Conservation (phyloP, 352 stramenopile genomes). For the Phytophthora pseudosyringae region DNA sequence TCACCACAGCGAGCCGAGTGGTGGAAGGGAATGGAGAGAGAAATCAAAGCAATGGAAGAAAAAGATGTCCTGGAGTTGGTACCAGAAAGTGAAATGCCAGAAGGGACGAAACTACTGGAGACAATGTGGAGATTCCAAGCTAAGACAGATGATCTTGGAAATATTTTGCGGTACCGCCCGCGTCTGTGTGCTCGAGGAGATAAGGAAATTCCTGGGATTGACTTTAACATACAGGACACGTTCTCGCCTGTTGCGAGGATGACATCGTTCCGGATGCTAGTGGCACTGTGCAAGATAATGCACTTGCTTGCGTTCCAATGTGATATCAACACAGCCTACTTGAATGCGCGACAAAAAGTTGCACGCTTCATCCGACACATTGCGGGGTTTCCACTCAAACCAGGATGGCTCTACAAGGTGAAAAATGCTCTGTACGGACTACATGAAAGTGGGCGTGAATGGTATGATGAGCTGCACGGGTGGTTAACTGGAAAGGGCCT, state of each 20-base stretch:
- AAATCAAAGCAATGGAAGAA: slow-evolving; percentile 3
- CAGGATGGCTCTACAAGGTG: slow-evolving; percentile 14
- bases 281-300: slow-evolving; percentile 3
- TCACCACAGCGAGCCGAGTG: slow-evolving; percentile 3
- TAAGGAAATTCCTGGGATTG: slow-evolving; percentile 5
- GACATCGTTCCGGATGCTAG: slow-evolving; percentile 5
- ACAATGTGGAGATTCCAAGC: slow-evolving; percentile 15
- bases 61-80: slow-evolving; percentile 13
- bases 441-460: slow-evolving; percentile 7
- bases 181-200: slow-evolving; percentile 7
- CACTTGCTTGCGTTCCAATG: neutral
- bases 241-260: slow-evolving; percentile 5
- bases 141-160: slow-evolving; percentile 10
- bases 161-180: slow-evolving; percentile 2
- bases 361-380: slow-evolving; percentile 6
- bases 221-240: slow-evolving; percentile 12
- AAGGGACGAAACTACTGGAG: neutral
- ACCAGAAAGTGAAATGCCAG: slow-evolving; percentile 11
- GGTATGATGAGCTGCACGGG: slow-evolving; percentile 5
- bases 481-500: slow-evolving; percentile 1
- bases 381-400: slow-evolving; percentile 5
- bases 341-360: neutral
- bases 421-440: slow-evolving; percentile 6
- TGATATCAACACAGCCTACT: slow-evolving; percentile 13
- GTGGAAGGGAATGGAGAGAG: slow-evolving; percentile 13